Percentiles rank a stretch among this genome's conserved stretches.
These are phyloP conservation scores for Colletotrichum camelliae DNA, from an alignment of 2,329 filamentous ascomycete genomes.

Conservation along the genomic window DNA sequence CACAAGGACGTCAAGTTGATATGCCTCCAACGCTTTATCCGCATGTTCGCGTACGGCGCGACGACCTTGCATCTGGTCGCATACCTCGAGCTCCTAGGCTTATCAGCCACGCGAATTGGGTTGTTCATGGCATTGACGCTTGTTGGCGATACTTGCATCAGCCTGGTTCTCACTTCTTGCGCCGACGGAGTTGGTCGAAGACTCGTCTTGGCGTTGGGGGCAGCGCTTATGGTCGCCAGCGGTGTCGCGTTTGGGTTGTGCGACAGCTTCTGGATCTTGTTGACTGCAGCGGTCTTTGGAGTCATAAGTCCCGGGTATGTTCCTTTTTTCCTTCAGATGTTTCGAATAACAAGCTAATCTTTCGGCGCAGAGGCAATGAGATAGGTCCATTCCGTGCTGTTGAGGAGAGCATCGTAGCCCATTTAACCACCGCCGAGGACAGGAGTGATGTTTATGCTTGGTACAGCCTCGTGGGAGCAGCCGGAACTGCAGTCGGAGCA, in stretches of 20 bases:
- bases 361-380: neutral
- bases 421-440: neutral
- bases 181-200: neutral
- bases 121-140: neutral
- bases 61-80: neutral
- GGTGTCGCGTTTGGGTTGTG: neutral
- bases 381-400: neutral
- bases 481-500: neutral
- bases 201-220: neutral
- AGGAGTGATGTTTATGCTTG: neutral
- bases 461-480: neutral
- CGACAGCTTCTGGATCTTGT: neutral
- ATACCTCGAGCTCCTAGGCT: neutral
- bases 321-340: accelerated
- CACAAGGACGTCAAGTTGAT: neutral
- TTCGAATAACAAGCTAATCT: neutral
- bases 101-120: neutral
- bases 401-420: neutral
- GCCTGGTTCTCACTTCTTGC: neutral
- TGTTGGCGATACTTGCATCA: neutral
- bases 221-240: neutral
- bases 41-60: neutral
- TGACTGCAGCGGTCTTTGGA: neutral
- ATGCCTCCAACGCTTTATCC: neutral
- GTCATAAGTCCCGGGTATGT: neutral